Evolutionary conservation across 164 flowering plant species (phyloP), one percentile per base, ranked within the genome.

Genomic region (Macadamia tetraphylla): DNA sequence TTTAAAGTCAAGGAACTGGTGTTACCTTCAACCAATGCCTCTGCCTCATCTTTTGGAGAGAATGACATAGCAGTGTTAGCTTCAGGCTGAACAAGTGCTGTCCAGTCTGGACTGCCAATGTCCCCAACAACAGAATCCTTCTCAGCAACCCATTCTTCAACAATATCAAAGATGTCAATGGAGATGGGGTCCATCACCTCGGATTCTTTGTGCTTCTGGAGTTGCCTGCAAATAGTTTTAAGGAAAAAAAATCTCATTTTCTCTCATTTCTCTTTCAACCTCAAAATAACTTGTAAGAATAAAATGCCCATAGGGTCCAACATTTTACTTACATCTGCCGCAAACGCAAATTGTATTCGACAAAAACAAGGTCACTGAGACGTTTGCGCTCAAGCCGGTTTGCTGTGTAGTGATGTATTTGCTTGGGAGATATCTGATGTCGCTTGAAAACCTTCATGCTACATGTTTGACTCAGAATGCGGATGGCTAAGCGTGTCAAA

Each of bases 401-500:
- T 73, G 69, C 79, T 44, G 86, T 78, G 62, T 14, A 51, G 32
- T 75, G 70, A 60, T 82, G 84, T 35, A 86, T 40, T 71, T 83
- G 76, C 58, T 86, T 86, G 48, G 83, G 77, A 63, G 78, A 76
- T 74, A 78, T 76, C 42, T 62, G 69, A 48, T 78, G 75, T 62
- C 67, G 77, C 63, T 70, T 79, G 65, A 73, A 74, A 44, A 77
- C 77, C 44, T 69, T 73, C 55, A 82, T 77, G 71, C 91, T 80
- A 79, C 94, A 88, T 29, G 88, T 85, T 75, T 88, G 97, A 70
- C 90, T 81, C 49, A 89, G 93, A 79, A 91, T 77, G 40, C 86
- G 91, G 64, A 83, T 74, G 18, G 96, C 96, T 72, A 91, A 74
- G 44, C 90, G 87, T 48, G 90, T 79, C 82, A 89, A 78, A 77